Percentiles rank a stretch among this genome's conserved stretches.
Conservation (phyloP, 2,329 filamentous ascomycete genomes). For the Lachnellula subtilissima region DNA sequence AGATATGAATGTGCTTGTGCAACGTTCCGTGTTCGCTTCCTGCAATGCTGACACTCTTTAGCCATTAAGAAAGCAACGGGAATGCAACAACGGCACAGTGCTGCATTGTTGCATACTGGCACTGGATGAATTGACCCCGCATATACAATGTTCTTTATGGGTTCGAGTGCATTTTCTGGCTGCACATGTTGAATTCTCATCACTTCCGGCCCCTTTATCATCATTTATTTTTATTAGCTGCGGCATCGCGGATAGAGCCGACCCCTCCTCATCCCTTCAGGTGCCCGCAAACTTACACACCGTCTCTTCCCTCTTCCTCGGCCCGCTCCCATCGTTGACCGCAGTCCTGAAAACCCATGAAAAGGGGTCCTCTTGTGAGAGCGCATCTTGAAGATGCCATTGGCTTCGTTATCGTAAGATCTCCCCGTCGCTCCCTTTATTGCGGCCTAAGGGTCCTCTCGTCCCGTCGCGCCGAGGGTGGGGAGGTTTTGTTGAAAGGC, state of each 20-base stretch:
- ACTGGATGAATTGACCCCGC: constrained; percentile 12
- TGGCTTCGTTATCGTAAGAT: constrained; percentile 10
- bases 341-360: constrained; percentile 3
- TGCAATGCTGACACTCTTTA: background rate
- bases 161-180: background rate
- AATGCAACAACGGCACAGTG: constrained; percentile 15
- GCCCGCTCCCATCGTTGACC: constrained; percentile 16
- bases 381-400: constrained; percentile 9
- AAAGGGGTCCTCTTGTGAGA: constrained; percentile 5
- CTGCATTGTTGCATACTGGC: constrained; percentile 13
- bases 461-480: constrained; percentile 13
- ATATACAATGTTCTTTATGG: background rate
- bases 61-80: constrained; percentile 17
- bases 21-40: background rate
- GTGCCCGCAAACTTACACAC: background rate
- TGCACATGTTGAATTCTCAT: constrained; percentile 1
- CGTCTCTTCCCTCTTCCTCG: constrained; percentile 2
- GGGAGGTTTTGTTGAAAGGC: constrained; percentile 1
- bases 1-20: constrained; percentile 4
- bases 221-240: background rate
- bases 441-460: constrained; percentile 6
- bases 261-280: background rate
- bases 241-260: constrained; percentile 12
- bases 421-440: background rate
- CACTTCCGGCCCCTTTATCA: background rate